These are phyloP conservation scores for Penicillium sp. DNA, from an alignment of 2,329 filamentous ascomycete genomes.

Conservation along the genomic window DNA sequence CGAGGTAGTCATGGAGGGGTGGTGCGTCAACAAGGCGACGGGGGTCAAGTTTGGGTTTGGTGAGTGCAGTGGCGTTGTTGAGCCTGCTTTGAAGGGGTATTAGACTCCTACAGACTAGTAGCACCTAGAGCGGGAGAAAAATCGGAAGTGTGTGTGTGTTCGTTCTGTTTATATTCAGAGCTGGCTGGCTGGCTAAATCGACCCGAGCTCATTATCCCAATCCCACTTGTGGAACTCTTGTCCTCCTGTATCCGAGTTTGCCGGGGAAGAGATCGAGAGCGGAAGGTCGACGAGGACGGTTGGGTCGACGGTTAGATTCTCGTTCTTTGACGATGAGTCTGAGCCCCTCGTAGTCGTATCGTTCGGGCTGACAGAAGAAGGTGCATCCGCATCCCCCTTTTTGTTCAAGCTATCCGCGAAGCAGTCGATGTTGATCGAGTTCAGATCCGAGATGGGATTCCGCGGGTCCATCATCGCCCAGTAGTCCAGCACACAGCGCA, in stretches of 20 bases:
- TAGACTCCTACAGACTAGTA: no score
- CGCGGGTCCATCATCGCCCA: slow-evolving; percentile 30
- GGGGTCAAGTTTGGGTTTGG: slow-evolving; percentile 21
- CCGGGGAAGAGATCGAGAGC: neutral
- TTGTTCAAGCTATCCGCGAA: slow-evolving; percentile 3
- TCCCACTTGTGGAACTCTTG: neutral
- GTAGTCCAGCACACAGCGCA: slow-evolving; percentile 24
- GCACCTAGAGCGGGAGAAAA: no score
- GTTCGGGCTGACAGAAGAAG: neutral
- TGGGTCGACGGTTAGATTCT: neutral
- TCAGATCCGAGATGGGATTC: slow-evolving; percentile 23
- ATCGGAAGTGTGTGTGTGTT: no score
- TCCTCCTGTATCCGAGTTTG: neutral
- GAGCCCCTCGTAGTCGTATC: neutral
- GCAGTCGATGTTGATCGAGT: slow-evolving; percentile 6
- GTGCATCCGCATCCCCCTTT: neutral
- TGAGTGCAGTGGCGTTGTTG: slow-evolving; percentile 15
- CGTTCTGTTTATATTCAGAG: no score
- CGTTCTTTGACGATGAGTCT: neutral
- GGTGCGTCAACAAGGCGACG: slow-evolving; percentile 19
- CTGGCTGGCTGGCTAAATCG: neutral
- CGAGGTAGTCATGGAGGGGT: slow-evolving; percentile 23
- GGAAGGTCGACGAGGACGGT: neutral
- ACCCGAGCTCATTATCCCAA: neutral
- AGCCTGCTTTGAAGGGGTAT: slow-evolving; percentile 16